Conservation (phyloP, 2,329 filamentous ascomycete species). For the Nemania bipapillata region DNA sequence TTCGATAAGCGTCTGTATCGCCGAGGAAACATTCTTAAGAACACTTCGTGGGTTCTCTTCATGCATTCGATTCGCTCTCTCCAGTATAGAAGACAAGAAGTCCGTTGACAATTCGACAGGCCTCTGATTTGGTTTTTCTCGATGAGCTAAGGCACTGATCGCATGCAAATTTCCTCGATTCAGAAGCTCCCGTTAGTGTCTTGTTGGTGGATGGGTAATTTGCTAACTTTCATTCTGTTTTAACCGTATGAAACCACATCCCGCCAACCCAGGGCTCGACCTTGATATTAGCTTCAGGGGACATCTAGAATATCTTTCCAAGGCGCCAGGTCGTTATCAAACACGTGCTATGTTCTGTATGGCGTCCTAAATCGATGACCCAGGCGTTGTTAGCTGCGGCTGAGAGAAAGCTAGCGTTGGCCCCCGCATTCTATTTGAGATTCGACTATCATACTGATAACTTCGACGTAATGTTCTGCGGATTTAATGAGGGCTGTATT, state of each 20-base stretch:
- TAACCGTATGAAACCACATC: conserved; percentile 64
- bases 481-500: conserved; percentile 68
- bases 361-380: conserved; percentile 57
- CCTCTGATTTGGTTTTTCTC: conserved; percentile 70
- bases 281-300: conserved; percentile 61
- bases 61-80: conserved; percentile 61
- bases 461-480: conserved; percentile 69
- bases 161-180: conserved; percentile 56
- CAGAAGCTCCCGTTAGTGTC: conserved; percentile 61
- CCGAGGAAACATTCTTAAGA: conserved; percentile 70
- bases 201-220: conserved; percentile 76
- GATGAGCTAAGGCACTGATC: conserved; percentile 61
- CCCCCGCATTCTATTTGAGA: conserved; percentile 73
- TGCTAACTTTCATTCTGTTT: too few species aligned
- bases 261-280: conserved; percentile 60
- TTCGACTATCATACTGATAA: conserved; percentile 72
- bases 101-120: conserved; percentile 69
- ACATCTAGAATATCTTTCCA: conserved; percentile 63
- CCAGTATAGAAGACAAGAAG: conserved; percentile 51
- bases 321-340: conserved; percentile 57
- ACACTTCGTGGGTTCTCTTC: conserved; percentile 74
- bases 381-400: conserved; percentile 53
- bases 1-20: conserved; percentile 48
- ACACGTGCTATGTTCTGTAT: conserved; percentile 65
- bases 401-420: conserved; percentile 58